Base-by-base conservation (phyloP, 768 basidiomycete genomes). In the Boletus rubroflammeus region DNA sequence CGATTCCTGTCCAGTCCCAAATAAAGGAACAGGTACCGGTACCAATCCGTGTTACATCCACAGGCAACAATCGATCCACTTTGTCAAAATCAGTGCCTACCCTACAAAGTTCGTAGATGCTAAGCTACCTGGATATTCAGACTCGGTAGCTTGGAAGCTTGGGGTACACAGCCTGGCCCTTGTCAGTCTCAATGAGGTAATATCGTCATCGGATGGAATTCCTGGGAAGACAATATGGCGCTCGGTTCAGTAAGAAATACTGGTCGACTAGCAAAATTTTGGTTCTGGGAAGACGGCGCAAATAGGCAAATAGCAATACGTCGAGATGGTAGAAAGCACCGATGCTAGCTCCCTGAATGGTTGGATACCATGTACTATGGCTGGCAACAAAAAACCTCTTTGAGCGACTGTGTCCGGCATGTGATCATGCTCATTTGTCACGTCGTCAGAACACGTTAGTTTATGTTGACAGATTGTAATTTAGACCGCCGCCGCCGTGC, bases 271-370 rank as follows among this genome's bases (percentile, higher is more conserved):
- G 38, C 26, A 42, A 32, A 34, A 21, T 26, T 10, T 34, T 21
- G n/a, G 19, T 19, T 51, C 53, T 54, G 59, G 61, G 52, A 55
- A 53, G 48, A 25, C 6, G 15, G 23, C 13, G 8, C 23, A 36
- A 28, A 53, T 19, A 40, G 23, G 8, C 23, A 36, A 28, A 53
- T 19, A 40, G 23, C 6, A n/a, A 32, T 31, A 19, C 34, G 52
- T 56, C 42, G 44, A 44, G 50, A 54, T 55, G 55, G 28, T 28
- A 13, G 19, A 62, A 40, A 47, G 23, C n/a, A 17, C 38, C 25
- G 21, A 38, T 44, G 49, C 8, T 32, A 23, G 7, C 15, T 23
- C 50, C 15, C 5, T 26, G 45, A 35, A 50, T 42, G 55, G 26
- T 38, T 19, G 28, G 13, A 46, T 50, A 38, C 4, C 38, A 17